These are phyloP conservation scores for Colletotrichum zoysiae DNA, from an alignment of 2,329 filamentous ascomycete genomes.

Conservation along the genomic window DNA sequence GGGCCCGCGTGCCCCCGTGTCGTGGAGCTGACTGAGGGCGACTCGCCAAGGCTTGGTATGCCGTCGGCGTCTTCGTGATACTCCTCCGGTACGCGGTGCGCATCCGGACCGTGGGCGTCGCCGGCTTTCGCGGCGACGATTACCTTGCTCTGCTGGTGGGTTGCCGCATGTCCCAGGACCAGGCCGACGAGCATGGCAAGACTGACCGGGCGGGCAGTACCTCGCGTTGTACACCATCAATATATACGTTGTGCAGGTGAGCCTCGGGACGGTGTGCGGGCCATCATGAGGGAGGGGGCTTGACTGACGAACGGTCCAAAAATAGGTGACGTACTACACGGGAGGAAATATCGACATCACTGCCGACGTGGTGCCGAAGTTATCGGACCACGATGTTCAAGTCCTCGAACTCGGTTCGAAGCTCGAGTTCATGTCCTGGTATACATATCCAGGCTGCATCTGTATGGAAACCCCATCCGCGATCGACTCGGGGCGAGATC, in stretches of 20 bases:
- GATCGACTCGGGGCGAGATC: neutral
- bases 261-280: neutral
- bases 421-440: slow-evolving; percentile 46
- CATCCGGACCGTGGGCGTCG: slow-evolving; percentile 42
- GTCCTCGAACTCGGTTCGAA: slow-evolving; percentile 44
- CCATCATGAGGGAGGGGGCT: neutral
- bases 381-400: slow-evolving; percentile 44
- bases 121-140: slow-evolving; percentile 43
- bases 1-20: neutral
- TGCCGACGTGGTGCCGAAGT: slow-evolving; percentile 24
- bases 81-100: slow-evolving; percentile 41
- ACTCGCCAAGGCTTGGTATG: slow-evolving; percentile 41
- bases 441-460: slow-evolving; percentile 46
- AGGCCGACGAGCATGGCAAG: fast-evolving
- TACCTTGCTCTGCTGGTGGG: slow-evolving; percentile 42
- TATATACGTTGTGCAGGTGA: slow-evolving; percentile 19
- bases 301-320: neutral
- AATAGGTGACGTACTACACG: slow-evolving; percentile 44
- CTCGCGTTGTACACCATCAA: slow-evolving; percentile 45
- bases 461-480: slow-evolving; percentile 40
- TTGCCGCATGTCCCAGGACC: neutral
- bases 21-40: neutral
- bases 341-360: slow-evolving; percentile 45
- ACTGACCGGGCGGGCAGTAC: slow-evolving; percentile 37
- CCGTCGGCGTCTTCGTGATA: slow-evolving; percentile 41